Conservation (phyloP, 768 basidiomycete genomes). For the Dioszegia crocea region DNA sequence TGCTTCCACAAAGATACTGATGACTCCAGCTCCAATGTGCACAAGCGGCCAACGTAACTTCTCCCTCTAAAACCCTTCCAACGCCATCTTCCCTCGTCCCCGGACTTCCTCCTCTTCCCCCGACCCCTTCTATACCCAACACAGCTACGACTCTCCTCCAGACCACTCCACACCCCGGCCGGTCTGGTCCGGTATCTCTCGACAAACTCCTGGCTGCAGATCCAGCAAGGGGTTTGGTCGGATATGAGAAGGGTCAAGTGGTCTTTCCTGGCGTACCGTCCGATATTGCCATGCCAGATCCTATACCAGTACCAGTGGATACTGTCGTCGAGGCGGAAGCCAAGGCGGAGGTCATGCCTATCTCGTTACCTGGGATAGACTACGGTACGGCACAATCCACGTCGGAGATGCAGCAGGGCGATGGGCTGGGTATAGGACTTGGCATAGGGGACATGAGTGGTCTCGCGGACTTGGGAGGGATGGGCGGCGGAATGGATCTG, state of each 20-base stretch:
- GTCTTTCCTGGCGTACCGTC: conserved; percentile 7
- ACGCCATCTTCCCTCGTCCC: conserved; percentile 1
- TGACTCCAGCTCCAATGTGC: conserved; percentile 7
- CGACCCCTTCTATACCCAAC: conserved; percentile 1
- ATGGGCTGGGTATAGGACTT: background rate
- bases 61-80: background rate
- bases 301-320: background rate
- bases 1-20: background rate
- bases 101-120: conserved; percentile 1
- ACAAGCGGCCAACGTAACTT: background rate
- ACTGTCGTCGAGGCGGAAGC: background rate
- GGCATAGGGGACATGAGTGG: background rate
- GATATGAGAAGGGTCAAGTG: background rate
- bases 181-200: background rate
- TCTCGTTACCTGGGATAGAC: background rate
- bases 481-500: conserved; percentile 6
- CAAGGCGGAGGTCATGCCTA: background rate
- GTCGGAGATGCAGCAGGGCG: background rate
- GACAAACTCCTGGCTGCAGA: conserved; percentile 2
- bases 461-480: too few relatives aligned
- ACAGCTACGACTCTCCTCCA: background rate
- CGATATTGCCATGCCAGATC: conserved; percentile 1
- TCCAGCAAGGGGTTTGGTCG: background rate
- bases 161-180: background rate
- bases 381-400: background rate